Conservation (phyloP, 2,329 filamentous ascomycete genomes). For the Monosporascus sp. region DNA sequence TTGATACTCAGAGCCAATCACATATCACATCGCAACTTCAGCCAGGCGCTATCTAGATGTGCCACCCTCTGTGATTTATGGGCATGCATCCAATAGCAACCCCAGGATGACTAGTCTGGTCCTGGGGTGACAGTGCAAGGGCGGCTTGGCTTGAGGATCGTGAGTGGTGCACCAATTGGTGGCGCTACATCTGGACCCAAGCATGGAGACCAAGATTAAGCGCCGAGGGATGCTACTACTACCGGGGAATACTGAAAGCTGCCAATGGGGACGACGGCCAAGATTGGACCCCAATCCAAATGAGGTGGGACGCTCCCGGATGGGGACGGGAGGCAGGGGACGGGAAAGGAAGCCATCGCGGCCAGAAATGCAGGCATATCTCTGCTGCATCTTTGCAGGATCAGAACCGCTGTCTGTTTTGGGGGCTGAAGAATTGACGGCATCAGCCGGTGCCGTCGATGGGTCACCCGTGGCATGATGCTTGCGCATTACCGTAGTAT, state of each 20-base stretch:
- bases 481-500: neutral
- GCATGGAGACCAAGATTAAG: neutral
- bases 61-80: slow-evolving; percentile 22
- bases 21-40: slow-evolving; percentile 11
- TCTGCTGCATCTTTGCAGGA: neutral
- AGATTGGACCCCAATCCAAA: no score
- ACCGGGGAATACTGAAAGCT: neutral
- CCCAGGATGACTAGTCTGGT: slow-evolving; percentile 6
- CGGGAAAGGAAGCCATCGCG: neutral
- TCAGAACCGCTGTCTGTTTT: neutral
- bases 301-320: no score
- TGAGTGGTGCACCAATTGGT: slow-evolving; percentile 3
- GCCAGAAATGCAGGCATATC: neutral
- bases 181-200: slow-evolving; percentile 6
- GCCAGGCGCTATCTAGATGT: slow-evolving; percentile 25
- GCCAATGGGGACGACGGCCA: no score
- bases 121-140: slow-evolving; percentile 11
- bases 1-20: slow-evolving; percentile 22
- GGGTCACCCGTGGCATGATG: neutral
- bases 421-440: neutral
- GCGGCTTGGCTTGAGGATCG: slow-evolving; percentile 5
- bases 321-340: neutral
- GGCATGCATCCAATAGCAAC: slow-evolving; percentile 19
- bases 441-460: neutral
- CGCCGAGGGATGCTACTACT: neutral